These are phyloP conservation scores for Colletotrichum theobromicola DNA, from an alignment of 2,329 filamentous ascomycete species.

Conservation along the genomic window DNA sequence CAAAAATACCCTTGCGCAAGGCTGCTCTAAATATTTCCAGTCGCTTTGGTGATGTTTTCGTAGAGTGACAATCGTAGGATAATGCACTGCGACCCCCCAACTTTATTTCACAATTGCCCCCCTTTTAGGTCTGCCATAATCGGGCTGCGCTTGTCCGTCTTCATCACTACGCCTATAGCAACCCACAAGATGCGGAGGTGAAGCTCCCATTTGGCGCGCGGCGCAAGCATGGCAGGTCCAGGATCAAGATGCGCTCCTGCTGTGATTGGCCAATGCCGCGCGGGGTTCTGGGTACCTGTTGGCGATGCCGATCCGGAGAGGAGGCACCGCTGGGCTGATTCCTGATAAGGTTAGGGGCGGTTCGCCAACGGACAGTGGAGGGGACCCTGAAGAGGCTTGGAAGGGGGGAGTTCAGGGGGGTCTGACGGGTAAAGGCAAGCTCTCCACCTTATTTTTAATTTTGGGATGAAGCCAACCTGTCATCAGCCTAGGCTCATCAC, in stretches of 20 bases:
- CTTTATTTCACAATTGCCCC: neutral
- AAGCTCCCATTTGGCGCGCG: neutral
- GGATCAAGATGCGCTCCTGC: constrained; percentile 15
- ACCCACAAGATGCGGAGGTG: neutral
- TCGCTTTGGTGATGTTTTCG: neutral
- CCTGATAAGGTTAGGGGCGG: constrained; percentile 21
- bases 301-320: constrained; percentile 19
- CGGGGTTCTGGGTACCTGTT: constrained; percentile 8
- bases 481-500: constrained; percentile 10
- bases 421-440: constrained; percentile 4
- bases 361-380: constrained; percentile 13
- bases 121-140: neutral
- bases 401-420: constrained; percentile 7
- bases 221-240: neutral
- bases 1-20: constrained; percentile 7
- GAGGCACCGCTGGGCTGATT: constrained; percentile 10
- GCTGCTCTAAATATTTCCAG: neutral
- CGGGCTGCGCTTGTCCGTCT: neutral
- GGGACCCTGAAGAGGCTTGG: constrained; percentile 15
- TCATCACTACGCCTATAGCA: neutral
- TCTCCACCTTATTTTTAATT: constrained; percentile 22
- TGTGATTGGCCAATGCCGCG: constrained; percentile 20
- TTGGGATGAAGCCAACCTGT: constrained; percentile 28
- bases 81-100: neutral
- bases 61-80: neutral